Evolutionary conservation across 176 grass and related monocot species (phyloP).

Genomic region (Secale cereale): DNA sequence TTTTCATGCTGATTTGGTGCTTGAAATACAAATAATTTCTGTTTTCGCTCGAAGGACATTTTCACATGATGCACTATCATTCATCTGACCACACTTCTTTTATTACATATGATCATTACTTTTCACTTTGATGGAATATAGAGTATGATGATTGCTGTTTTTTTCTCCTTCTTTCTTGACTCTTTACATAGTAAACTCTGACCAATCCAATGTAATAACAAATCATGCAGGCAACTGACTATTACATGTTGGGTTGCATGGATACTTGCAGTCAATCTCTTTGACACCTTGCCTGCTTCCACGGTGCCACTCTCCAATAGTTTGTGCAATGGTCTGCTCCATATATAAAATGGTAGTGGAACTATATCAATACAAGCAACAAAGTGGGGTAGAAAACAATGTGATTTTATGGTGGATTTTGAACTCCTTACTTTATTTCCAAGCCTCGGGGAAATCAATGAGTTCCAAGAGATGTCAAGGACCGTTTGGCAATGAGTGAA

Average conservation of each 20-base stretch:
- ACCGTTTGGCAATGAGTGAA: conserved; percentile 55
- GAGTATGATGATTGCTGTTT: not conserved
- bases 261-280: not conserved
- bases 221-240: not conserved
- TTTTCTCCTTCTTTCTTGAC: not conserved
- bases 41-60: not conserved
- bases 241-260: not conserved
- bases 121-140: not conserved
- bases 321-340: not conserved
- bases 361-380: not conserved
- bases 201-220: not conserved
- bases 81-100: not conserved
- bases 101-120: not conserved
- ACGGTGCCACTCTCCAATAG: not conserved
- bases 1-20: not conserved
- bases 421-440: conserved; percentile 26
- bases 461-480: conserved; percentile 36
- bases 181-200: not conserved
- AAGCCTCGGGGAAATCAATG: conserved; percentile 27
- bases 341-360: not conserved
- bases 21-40: not conserved
- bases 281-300: not conserved
- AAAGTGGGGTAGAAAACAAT: not conserved
- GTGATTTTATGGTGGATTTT: not conserved
- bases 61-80: not conserved